Percentiles rank a stretch among this genome's conserved stretches.
Conservation (phyloP, 2,329 filamentous ascomycete species). For the Ascochyta koolunga region DNA sequence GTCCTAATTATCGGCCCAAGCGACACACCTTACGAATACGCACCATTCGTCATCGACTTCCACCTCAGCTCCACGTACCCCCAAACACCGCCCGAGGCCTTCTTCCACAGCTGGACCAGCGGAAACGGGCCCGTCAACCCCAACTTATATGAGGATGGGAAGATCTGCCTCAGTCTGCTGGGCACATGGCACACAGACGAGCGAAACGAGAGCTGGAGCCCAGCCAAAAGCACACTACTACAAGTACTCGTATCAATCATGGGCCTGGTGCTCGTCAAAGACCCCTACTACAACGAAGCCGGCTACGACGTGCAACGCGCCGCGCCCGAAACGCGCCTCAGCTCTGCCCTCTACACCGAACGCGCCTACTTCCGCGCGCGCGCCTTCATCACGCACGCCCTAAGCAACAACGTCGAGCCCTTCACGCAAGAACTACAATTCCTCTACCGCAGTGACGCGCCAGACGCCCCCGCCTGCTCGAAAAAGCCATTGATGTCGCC, state of each 20-base stretch:
- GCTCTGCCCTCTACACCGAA: constrained; percentile 59
- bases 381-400: constrained; percentile 57
- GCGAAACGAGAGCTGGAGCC: constrained; percentile 60
- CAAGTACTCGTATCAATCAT: constrained; percentile 64
- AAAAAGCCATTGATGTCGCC: constrained; percentile 52
- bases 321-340: constrained; percentile 53
- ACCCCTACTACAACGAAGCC: constrained; percentile 69
- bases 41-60: constrained; percentile 67
- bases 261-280: constrained; percentile 63
- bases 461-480: constrained; percentile 50
- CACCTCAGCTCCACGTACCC: constrained; percentile 59
- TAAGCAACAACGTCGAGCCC: constrained; percentile 51
- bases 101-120: constrained; percentile 65
- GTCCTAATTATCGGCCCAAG: constrained; percentile 64
- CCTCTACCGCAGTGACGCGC: constrained; percentile 53
- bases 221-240: constrained; percentile 60
- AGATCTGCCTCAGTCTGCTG: constrained; percentile 64
- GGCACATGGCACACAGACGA: constrained; percentile 65
- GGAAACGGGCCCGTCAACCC: constrained; percentile 63
- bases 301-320: constrained; percentile 62
- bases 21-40: constrained; percentile 66
- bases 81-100: constrained; percentile 58
- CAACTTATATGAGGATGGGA: constrained; percentile 68
- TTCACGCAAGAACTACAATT: constrained; percentile 60
- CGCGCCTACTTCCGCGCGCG: constrained; percentile 60